Evolutionary conservation across 2,329 filamentous ascomycete genomes (phyloP).

Genomic region (Paracoccidioides brasiliensis): DNA sequence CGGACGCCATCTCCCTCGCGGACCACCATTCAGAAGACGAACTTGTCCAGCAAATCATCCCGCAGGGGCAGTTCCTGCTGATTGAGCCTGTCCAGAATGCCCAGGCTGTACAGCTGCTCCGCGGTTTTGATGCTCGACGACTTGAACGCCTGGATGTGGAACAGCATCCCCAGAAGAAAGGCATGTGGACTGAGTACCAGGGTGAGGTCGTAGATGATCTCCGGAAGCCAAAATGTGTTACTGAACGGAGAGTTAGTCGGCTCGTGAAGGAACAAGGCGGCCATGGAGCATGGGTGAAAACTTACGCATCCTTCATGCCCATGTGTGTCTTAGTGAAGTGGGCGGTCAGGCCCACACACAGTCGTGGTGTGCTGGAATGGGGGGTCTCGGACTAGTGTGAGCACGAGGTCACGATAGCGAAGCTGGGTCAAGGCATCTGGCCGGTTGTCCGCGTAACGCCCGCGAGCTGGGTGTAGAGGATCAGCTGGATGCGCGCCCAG

Average conservation of each 20-base stretch:
- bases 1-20: slow-evolving; percentile 9
- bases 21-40: slow-evolving; percentile 15
- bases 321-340: slow-evolving; percentile 9
- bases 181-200: slow-evolving; percentile 12
- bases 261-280: not conserved
- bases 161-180: slow-evolving; percentile 11
- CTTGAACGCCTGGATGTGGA: slow-evolving; percentile 11
- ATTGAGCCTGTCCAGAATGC: slow-evolving; percentile 8
- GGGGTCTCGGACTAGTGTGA: slow-evolving; percentile 3
- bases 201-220: slow-evolving; percentile 13
- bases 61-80: slow-evolving; percentile 6
- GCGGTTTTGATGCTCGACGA: slow-evolving; percentile 4
- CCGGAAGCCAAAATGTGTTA: slow-evolving; percentile 13
- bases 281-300: not conserved
- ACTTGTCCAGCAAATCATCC: slow-evolving; percentile 5
- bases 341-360: slow-evolving; percentile 7
- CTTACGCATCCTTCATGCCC: slow-evolving; percentile 9
- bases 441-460: slow-evolving; percentile 11
- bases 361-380: not conserved
- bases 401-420: slow-evolving; percentile 10
- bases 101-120: slow-evolving; percentile 9
- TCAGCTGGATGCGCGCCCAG: slow-evolving; percentile 10
- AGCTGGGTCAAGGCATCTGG: slow-evolving; percentile 9
- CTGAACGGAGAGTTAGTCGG: slow-evolving; percentile 5
- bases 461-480: slow-evolving; percentile 11